Conservation (phyloP, 164 flowering plant species). For the Umbilicus rupestris region DNA sequence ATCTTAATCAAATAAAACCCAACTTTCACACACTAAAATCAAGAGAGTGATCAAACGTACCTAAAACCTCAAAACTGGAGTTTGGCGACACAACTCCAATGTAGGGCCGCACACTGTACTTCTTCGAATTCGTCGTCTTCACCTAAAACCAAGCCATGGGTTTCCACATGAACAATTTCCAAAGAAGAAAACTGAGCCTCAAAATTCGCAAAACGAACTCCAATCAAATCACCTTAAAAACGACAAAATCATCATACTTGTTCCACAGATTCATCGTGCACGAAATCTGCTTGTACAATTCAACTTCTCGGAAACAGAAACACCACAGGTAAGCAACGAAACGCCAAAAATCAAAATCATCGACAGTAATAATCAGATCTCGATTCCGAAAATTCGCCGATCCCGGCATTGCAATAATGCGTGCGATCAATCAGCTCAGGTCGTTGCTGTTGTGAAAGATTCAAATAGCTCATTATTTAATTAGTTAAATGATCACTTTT, state of each 20-base stretch:
- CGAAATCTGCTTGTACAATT: slow-evolving; percentile 48
- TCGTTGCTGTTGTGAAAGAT: background rate
- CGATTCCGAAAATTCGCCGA: background rate
- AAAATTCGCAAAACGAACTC: background rate
- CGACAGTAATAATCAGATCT: background rate
- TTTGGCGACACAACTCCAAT: slow-evolving; percentile 65
- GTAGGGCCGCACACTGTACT: slow-evolving; percentile 74
- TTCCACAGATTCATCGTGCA: slow-evolving; percentile 35
- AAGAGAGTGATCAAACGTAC: slow-evolving; percentile 15
- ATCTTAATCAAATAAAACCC: background rate
- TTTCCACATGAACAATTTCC: background rate
- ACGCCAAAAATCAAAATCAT: slow-evolving; percentile 3
- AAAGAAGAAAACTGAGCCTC: background rate
- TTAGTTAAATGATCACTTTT: background rate
- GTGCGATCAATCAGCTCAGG: background rate
- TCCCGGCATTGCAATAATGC: background rate
- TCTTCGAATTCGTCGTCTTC: slow-evolving; percentile 80
- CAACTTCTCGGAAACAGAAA: slow-evolving; percentile 24
- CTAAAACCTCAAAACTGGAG: slow-evolving; percentile 52
- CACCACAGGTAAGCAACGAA: background rate
- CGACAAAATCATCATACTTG: slow-evolving; percentile 35
- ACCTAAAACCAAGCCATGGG: slow-evolving; percentile 32
- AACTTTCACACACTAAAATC: background rate
- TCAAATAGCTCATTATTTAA: background rate
- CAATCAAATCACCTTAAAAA: slow-evolving; percentile 35